Evolutionary conservation across 2,329 filamentous ascomycete species (phyloP), one percentile per base, ranked within the genome.

Genomic region (Aspergillus luchuensis): DNA sequence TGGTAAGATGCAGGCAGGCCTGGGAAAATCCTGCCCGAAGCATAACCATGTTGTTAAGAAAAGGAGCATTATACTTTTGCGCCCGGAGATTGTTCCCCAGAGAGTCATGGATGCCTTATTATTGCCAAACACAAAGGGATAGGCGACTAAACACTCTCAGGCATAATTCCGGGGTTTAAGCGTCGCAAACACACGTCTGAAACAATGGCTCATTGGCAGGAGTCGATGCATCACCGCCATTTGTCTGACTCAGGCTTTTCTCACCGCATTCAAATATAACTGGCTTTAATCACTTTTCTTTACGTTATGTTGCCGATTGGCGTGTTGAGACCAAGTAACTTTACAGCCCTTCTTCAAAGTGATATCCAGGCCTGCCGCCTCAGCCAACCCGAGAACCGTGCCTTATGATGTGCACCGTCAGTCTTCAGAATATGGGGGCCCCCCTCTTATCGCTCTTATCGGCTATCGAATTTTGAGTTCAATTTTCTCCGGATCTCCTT

Each of bases 151-250:
- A 57, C 23, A 21, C n/a, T 43, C 19, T 13, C 50, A 61, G 56
- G 50, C 56, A 61, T 58, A 54, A 19, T 50, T 43, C 30, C 11
- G 38, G 28, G 55, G 50, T 51, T 57, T 39, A 62, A 54, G 41
- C 55, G 51, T 49, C 17, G 49, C 51, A 54, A 53, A 53, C 4
- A 36, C 60, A 23, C 28, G 55, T 51, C 65, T 68, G 66, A 68
- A 67, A 68, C 66, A 49, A 61, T 57, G 61, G 60, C 56, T 59
- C 55, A 53, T 49, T 25, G 57, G 57, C 58, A 52, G 41, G 56
- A 56, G 25, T 57, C 25, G 56, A 58, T 53, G 47, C 59, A 67
- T 63, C 63, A 65, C 64, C 64, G 63, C 66, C 55, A 63, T 61
- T 65, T 63, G 38, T 47, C 50, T 47, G 48, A 48, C 15, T 48